phyloP scores from a whole-genome alignment of 2,329 filamentous ascomycete genomes.

The Bipolaris bicolor region DNA sequence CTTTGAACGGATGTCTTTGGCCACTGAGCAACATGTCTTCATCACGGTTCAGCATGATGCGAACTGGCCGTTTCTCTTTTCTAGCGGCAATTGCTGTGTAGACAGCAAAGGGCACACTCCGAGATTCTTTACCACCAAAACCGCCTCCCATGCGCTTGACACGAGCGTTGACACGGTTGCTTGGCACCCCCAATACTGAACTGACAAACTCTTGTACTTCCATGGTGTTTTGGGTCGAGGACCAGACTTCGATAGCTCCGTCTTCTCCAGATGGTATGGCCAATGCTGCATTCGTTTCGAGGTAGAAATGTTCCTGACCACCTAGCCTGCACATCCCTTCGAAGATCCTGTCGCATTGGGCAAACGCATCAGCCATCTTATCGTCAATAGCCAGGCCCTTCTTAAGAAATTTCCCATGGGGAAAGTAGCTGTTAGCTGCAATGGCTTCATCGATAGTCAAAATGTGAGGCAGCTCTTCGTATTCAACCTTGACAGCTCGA shows the following conservation, averaged over 20 bases:
- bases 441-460: constrained; percentile 96
- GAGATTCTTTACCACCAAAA: constrained; percentile 92
- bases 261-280: constrained; percentile 88
- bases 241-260: constrained; percentile 87
- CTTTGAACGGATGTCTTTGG: constrained; percentile 89
- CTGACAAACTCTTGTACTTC: constrained; percentile 69
- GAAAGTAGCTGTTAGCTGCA: constrained; percentile 82
- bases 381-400: constrained; percentile 64
- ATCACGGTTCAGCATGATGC: constrained; percentile 93
- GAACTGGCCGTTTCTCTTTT: constrained; percentile 80
- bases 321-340: constrained; percentile 85
- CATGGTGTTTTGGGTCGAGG: constrained; percentile 50
- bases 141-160: constrained; percentile 92
- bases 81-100: constrained; percentile 84
- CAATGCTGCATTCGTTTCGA: constrained; percentile 87
- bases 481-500: constrained; percentile 82
- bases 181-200: constrained; percentile 78
- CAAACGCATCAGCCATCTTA: constrained; percentile 74
- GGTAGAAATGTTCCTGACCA: constrained; percentile 95
- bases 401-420: constrained; percentile 78
- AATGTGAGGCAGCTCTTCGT: constrained; percentile 84
- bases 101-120: constrained; percentile 81
- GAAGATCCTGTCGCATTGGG: constrained; percentile 78
- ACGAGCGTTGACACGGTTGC: constrained; percentile 85
- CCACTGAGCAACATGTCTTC: constrained; percentile 93